phyloP scores from a whole-genome alignment of 768 basidiomycete genomes.

The Boletus sp. region DNA sequence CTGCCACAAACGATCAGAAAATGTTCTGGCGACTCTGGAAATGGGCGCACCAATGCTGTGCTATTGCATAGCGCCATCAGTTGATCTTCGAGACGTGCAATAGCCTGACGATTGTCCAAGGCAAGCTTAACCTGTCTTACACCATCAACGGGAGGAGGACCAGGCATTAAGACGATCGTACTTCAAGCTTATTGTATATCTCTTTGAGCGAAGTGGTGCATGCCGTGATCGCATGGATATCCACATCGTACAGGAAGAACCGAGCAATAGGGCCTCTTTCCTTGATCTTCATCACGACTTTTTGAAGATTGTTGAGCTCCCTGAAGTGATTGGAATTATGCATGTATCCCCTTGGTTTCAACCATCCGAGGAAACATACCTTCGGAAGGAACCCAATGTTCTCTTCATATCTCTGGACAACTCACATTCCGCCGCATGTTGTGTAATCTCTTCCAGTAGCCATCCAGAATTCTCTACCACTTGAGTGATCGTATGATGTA shows the following conservation, averaged over 20 bases:
- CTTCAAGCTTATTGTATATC: conserved; percentile 7
- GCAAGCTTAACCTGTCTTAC: conserved; percentile 9
- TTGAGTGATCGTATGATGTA: conserved; percentile 12
- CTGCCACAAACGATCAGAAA: conserved; percentile 2
- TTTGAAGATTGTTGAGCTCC: conserved; percentile 6
- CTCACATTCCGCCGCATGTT: neutral
- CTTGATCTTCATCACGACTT: conserved; percentile 5
- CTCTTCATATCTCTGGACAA: conserved; percentile 3
- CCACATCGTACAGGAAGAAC: conserved; percentile 9
- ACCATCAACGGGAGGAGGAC: neutral
- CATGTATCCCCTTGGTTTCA: no score
- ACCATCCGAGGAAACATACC: neutral
- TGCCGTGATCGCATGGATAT: conserved; percentile 4
- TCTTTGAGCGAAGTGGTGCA: conserved; percentile 11
- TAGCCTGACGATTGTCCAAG: conserved; percentile 5
- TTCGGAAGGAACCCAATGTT: conserved; percentile 1
- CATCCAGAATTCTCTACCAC: conserved; percentile 14
- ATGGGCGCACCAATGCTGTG: neutral
- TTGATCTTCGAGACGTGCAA: conserved; percentile 12
- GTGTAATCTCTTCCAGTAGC: conserved; percentile 11
- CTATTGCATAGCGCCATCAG: neutral
- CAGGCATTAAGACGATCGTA: neutral
- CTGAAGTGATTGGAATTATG: neutral
- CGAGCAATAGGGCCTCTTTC: neutral
- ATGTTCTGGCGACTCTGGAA: neutral